A percentile compares a stretch with the other conserved stretches of the same genome.
These are phyloP conservation scores for Nepenthes alata DNA, from an alignment of 179 eudicot species.

Conservation along the genomic window DNA sequence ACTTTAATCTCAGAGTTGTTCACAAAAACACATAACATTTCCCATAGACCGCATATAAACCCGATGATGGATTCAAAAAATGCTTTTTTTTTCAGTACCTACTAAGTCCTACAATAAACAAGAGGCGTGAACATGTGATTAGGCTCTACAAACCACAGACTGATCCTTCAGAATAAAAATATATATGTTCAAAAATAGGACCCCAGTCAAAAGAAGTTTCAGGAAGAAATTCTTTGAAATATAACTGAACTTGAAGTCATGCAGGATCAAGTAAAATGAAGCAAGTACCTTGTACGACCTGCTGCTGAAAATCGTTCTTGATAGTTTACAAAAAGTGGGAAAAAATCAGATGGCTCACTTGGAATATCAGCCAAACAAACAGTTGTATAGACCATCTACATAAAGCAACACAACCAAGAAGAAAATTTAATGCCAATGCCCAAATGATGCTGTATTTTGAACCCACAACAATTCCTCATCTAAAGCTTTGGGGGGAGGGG, in stretches of 20 bases:
- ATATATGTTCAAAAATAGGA: background rate
- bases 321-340: conserved; percentile 86
- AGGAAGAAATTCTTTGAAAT: background rate
- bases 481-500: no score
- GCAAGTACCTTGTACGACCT: conserved; percentile 79
- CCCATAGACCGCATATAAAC: no score
- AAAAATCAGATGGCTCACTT: conserved; percentile 94
- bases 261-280: background rate
- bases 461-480: no score
- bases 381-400: conserved; percentile 84
- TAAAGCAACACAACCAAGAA: conserved; percentile 2
- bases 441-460: background rate
- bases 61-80: no score
- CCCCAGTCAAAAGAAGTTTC: background rate
- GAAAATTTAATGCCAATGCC: background rate
- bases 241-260: no score
- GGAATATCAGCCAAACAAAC: conserved; percentile 86
- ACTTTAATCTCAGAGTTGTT: background rate
- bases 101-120: no score
- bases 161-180: background rate
- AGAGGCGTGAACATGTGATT: no score
- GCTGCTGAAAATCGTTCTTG: conserved; percentile 99
- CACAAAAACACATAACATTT: no score
- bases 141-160: background rate
- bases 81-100: no score